Percentiles rank a stretch among this genome's conserved stretches.
phyloP scores from a whole-genome alignment of 768 basidiomycete genomes.

The Lactarius indigo region DNA sequence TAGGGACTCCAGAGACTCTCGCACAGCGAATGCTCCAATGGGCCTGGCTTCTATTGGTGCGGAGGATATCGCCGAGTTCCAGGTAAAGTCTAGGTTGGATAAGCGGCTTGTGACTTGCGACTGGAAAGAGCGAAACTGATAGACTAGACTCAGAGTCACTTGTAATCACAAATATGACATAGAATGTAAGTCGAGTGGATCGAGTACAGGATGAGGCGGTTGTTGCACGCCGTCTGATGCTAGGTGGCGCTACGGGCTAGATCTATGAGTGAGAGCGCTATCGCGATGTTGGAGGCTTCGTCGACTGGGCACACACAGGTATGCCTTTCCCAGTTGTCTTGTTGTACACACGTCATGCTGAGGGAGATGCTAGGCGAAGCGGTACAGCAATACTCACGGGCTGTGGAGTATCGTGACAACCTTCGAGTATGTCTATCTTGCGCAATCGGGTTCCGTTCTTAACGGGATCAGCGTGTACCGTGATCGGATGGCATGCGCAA shows the following conservation, averaged over 20 bases:
- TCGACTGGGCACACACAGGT: conserved; percentile 91
- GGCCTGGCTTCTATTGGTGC: too few relatives aligned
- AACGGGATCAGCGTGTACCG: conserved; percentile 97
- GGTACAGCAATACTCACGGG: conserved; percentile 93
- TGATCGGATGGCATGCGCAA: conserved; percentile 99
- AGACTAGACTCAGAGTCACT: too few relatives aligned
- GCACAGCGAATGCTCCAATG: too few relatives aligned
- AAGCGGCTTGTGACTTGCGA: too few relatives aligned
- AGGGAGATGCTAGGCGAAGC: conserved; percentile 69
- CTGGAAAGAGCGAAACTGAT: too few relatives aligned
- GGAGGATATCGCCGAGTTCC: too few relatives aligned
- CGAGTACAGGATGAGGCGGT: too few relatives aligned
- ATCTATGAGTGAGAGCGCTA: conserved; percentile 93
- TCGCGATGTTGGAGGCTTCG: conserved; percentile 92
- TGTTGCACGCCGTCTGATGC: conserved; percentile 66
- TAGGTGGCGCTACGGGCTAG: conserved; percentile 68
- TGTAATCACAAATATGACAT: too few relatives aligned
- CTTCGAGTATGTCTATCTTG: conserved; percentile 98
- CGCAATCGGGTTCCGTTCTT: conserved; percentile 94
- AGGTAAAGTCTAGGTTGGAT: too few relatives aligned
- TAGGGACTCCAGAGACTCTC: too few relatives aligned
- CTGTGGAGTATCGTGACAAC: conserved; percentile 64
- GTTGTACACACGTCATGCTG: neutral
- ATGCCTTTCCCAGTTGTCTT: conserved; percentile 20
- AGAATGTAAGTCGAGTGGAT: too few relatives aligned